Evolutionary conservation across 1,284 basidiomycete species (phyloP).

Genomic region (Boletus holoroseus): DNA sequence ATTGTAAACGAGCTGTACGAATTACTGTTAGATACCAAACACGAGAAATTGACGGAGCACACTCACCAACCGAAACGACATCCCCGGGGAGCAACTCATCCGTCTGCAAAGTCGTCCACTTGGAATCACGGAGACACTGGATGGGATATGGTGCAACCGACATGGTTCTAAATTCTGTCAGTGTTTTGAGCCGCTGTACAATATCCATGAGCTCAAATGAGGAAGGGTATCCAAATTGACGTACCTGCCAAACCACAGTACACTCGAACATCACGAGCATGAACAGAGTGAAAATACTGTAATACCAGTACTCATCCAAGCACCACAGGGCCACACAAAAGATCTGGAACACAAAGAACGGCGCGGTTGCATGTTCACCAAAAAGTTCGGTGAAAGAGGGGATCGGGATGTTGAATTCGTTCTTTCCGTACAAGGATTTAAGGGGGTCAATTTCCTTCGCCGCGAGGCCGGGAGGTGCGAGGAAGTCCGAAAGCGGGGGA

Average conservation of each 20-base stretch:
- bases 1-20: constrained; percentile 60
- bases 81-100: constrained; percentile 88
- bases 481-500: constrained; percentile 70
- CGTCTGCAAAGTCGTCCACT: constrained; percentile 76
- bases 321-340: constrained; percentile 96
- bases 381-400: constrained; percentile 88
- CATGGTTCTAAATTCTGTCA: constrained; percentile 96
- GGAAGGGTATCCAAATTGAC: constrained; percentile 22
- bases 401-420: constrained; percentile 93
- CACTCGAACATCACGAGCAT: constrained; percentile 97
- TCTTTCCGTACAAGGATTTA: constrained; percentile 73
- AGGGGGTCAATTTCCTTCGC: constrained; percentile 43
- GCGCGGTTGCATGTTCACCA: constrained; percentile 86
- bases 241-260: constrained; percentile 92
- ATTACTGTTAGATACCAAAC: not conserved
- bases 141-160: constrained; percentile 85
- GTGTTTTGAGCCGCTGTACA: constrained; percentile 72
- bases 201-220: constrained; percentile 9
- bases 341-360: constrained; percentile 95
- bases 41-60: not conserved
- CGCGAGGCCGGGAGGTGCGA: constrained; percentile 46
- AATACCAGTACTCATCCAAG: constrained; percentile 97
- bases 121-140: constrained; percentile 70
- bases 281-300: constrained; percentile 92
- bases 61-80: constrained; percentile 72